Evolutionary conservation across 352 stramenopile species (phyloP).

Genomic region (Globisporangium megalacanthum): DNA sequence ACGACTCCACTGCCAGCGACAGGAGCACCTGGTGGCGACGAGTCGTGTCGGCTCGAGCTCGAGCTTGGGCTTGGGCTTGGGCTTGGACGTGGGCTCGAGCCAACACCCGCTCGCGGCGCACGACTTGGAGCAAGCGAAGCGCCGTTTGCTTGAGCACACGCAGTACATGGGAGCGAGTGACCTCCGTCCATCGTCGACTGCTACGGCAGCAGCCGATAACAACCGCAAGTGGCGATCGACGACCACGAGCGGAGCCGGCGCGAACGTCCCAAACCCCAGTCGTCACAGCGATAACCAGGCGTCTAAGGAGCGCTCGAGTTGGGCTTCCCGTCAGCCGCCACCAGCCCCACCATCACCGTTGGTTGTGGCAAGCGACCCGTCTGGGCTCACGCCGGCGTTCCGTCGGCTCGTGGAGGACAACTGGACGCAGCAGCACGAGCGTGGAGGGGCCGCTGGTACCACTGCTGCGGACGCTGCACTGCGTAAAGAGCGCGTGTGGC

Average conservation of each 20-base stretch:
- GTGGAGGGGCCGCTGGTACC: conserved; percentile 1
- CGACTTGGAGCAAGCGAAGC: conserved; percentile 14
- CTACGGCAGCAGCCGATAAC: conserved; percentile 5
- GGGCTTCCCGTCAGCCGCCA: background rate
- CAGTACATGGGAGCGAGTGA: conserved; percentile 1
- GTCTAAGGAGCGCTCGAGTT: background rate
- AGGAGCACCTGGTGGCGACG: conserved; percentile 22
- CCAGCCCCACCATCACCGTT: background rate
- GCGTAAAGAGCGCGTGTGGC: conserved; percentile 36
- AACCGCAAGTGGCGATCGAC: conserved; percentile 8
- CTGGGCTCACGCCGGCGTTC: conserved; percentile 43
- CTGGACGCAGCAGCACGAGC: conserved; percentile 34
- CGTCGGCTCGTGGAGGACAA: conserved; percentile 51
- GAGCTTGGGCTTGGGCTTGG: no score
- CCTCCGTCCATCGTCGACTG: background rate
- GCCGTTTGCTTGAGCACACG: conserved; percentile 9
- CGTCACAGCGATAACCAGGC: conserved; percentile 1
- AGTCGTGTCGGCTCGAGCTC: background rate
- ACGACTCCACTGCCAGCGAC: conserved; percentile 41
- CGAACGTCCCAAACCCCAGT: no score
- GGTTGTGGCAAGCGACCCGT: conserved; percentile 23
- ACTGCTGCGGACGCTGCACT: conserved; percentile 12
- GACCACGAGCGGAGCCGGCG: background rate
- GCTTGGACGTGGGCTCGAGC: no score
- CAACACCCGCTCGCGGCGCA: conserved; percentile 3